Conservation (phyloP, 495 filamentous ascomycete species). For the Penicillium coprophilum region DNA sequence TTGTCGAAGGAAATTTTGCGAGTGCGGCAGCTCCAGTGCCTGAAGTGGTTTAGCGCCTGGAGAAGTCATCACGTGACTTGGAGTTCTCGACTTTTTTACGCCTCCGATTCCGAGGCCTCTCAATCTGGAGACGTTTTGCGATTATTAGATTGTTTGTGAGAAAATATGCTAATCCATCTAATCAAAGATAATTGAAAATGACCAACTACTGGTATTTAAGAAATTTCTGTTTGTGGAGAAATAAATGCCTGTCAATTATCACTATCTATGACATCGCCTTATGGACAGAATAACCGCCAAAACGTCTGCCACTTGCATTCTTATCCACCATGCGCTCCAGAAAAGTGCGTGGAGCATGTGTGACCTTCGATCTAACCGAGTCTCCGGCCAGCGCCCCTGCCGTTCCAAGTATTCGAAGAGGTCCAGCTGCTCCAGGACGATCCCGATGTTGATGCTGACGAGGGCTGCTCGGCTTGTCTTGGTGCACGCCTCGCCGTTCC, state of each 20-base stretch:
- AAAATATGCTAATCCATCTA: not conserved
- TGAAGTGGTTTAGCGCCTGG: constrained; percentile 30
- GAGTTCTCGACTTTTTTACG: constrained; percentile 4
- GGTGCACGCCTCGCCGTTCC: constrained; percentile 54
- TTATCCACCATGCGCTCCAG: not conserved
- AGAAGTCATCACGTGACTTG: constrained; percentile 14
- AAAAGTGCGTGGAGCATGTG: not conserved
- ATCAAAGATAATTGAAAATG: not conserved
- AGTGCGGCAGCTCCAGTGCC: constrained; percentile 38
- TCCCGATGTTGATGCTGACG: constrained; percentile 23
- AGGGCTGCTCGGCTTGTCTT: constrained; percentile 19
- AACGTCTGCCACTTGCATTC: not conserved
- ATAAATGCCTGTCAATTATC: not conserved
- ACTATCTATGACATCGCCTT: constrained; percentile 3
- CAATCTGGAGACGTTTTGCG: not conserved
- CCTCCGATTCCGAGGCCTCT: not conserved
- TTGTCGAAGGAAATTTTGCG: constrained; percentile 38
- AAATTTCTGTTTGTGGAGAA: constrained; percentile 1
- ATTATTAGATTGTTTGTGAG: not conserved
- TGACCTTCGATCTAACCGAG: constrained; percentile 45
- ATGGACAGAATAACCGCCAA: not conserved
- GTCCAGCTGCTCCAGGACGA: constrained; percentile 32
- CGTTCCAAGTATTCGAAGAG: constrained; percentile 57
- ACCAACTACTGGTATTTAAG: not conserved
- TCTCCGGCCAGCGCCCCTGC: constrained; percentile 64